Base-by-base conservation (phyloP, 768 basidiomycete species). In the Kwoniella europaea region DNA sequence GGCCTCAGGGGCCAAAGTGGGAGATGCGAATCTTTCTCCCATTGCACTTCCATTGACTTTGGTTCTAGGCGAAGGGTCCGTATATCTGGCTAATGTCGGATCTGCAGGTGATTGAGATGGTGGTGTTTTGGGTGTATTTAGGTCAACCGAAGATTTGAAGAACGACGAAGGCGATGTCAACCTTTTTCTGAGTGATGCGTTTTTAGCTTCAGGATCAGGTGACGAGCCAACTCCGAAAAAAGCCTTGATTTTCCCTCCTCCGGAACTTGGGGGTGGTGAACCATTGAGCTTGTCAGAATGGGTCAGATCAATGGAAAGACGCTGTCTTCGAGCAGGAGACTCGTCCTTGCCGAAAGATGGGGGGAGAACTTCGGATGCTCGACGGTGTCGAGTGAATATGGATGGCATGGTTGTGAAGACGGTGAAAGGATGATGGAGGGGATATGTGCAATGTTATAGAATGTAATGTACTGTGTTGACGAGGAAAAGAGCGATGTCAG, bases 391-490 rank as follows among this genome's bases (percentile, higher is more conserved):
- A 42, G 72, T 67, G 46, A 79, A 79, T 20, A 79, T 55, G 44
- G 77, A 79, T 16, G 77, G 77, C 77, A 79, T 79, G 35, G 15
- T 73, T 15, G 46, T 50, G 46, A 18, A 50, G 12, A 15, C 5
- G 46, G 46, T 13, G 46, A 50, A 18, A 18, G 46, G 46, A 50
- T 50, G 46, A 50, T 63, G 13, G 10, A 52, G 61, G 63, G 2
- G 46, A 52, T 27, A 27, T 24, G n/a, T 61, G 54, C 12, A n/a
- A 55, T 55, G 15, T n/a, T 55, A 55, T 59, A 20, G 41, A 43
- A 44, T 10, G 22, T 2, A 46, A 44, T 63, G 18, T 63, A 10
- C 13, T 20, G 35, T 60, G 5, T 41, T 10, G 35, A 35, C 35
- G 35, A 35, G 35, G 35, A 9, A 6, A 35, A 35, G 35, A 35